These are phyloP conservation scores for Oryza meridionalis DNA, from an alignment of 176 grass and related monocot species.

Conservation along the genomic window DNA sequence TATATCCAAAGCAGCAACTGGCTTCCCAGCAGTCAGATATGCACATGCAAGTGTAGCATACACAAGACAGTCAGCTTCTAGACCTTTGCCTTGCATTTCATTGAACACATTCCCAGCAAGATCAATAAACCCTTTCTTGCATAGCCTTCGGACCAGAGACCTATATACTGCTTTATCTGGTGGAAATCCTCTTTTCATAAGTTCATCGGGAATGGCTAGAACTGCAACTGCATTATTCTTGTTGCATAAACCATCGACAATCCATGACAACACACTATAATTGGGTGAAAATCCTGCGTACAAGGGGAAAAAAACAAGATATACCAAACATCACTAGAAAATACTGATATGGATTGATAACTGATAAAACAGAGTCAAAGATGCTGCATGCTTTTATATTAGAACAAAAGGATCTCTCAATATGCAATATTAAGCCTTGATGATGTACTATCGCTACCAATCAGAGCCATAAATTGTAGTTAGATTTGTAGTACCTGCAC, in stretches of 20 bases:
- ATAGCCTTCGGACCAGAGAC: slow-evolving; percentile 82
- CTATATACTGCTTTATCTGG: slow-evolving; percentile 77
- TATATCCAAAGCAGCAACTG: slow-evolving; percentile 38
- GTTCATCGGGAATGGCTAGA: slow-evolving; percentile 71
- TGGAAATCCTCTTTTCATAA: slow-evolving; percentile 61
- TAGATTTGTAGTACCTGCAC: slow-evolving; percentile 56
- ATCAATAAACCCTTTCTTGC: slow-evolving; percentile 67
- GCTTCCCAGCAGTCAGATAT: slow-evolving; percentile 61
- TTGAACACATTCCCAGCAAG: slow-evolving; percentile 58
- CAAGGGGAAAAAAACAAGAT: slow-evolving; percentile 1
- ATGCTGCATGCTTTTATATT: neutral
- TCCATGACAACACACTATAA: slow-evolving; percentile 78
- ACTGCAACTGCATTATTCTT: slow-evolving; percentile 66
- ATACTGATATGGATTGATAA: neutral
- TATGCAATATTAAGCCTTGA: neutral
- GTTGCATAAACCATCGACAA: slow-evolving; percentile 72
- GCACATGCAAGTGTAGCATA: slow-evolving; percentile 67
- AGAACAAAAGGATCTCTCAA: neutral
- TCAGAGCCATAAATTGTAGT: neutral
- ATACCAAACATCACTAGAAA: neutral
- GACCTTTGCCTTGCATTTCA: slow-evolving; percentile 68
- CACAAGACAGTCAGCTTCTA: slow-evolving; percentile 65
- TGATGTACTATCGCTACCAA: neutral
- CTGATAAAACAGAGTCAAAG: neutral
- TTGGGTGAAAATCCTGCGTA: slow-evolving; percentile 69